These are phyloP conservation scores for Novymonas esmeraldas DNA, from an alignment of 208 protist genomes.

Conservation along the genomic window DNA sequence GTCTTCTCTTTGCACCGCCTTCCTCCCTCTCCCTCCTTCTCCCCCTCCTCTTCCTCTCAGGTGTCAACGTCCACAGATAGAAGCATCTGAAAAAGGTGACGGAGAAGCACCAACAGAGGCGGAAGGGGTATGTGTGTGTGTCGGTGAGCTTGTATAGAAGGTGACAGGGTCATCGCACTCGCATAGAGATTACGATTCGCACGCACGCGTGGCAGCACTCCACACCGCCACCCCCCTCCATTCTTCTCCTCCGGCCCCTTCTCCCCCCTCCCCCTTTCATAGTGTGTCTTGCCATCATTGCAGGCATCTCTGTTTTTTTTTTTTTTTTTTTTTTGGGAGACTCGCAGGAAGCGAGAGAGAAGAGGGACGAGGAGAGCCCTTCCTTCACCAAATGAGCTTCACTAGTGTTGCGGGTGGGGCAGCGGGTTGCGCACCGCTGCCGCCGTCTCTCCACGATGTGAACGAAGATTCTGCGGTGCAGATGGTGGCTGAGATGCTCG, in stretches of 20 bases:
- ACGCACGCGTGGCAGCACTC: not conserved
- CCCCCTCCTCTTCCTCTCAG: not conserved
- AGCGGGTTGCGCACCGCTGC: too few species aligned
- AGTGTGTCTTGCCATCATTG: not conserved
- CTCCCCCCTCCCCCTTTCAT: not conserved
- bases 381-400: too few species aligned
- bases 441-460: constrained; percentile 1
- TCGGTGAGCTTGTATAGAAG: too few species aligned
- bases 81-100: too few species aligned
- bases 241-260: not conserved
- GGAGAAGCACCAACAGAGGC: too few species aligned
- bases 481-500: constrained; percentile 28
- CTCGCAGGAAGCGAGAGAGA: too few species aligned
- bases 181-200: not conserved
- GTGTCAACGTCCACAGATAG: too few species aligned
- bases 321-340: too few species aligned
- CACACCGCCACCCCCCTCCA: not conserved
- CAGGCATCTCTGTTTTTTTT: not conserved
- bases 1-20: not conserved
- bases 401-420: too few species aligned
- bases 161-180: not conserved
- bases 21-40: not conserved
- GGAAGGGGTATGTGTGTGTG: too few species aligned
- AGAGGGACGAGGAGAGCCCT: too few species aligned
- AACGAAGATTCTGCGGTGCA: constrained; percentile 15